phyloP scores from a whole-genome alignment of 495 filamentous ascomycete genomes.

The Penicillium roqueforti region DNA sequence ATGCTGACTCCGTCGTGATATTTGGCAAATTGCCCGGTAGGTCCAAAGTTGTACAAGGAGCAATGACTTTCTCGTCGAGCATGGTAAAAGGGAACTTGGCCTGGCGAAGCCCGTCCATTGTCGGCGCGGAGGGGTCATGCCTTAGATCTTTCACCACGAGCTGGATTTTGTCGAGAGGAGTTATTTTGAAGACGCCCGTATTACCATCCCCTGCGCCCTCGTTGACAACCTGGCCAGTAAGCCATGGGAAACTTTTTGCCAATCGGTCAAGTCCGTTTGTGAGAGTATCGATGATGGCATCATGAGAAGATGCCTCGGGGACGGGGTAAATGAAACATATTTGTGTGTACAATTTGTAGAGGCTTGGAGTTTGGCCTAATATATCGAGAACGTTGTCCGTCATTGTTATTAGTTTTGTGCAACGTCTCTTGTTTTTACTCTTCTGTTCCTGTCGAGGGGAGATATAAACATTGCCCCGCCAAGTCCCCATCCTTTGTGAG shows the following conservation, averaged over 20 bases:
- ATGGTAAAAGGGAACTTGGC: constrained; percentile 48
- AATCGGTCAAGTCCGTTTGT: constrained; percentile 35
- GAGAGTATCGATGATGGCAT: constrained; percentile 30
- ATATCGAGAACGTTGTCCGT: constrained; percentile 11
- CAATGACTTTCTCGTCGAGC: constrained; percentile 48
- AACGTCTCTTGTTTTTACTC: no score
- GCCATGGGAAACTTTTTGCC: constrained; percentile 46
- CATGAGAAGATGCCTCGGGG: constrained; percentile 20
- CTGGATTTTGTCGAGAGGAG: constrained; percentile 27
- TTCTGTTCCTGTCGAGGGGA: background rate
- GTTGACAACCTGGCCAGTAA: constrained; percentile 50
- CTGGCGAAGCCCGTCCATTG: constrained; percentile 36
- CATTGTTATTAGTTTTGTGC: no score
- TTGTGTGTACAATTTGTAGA: constrained; percentile 41
- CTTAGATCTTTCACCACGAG: constrained; percentile 44
- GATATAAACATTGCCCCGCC: background rate
- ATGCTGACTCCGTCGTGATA: constrained; percentile 22
- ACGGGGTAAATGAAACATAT: constrained; percentile 37
- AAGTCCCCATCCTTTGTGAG: background rate
- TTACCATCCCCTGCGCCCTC: constrained; percentile 31
- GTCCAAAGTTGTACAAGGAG: constrained; percentile 45
- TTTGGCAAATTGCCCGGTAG: constrained; percentile 9
- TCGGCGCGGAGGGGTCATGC: constrained; percentile 32
- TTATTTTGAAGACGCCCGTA: constrained; percentile 43
- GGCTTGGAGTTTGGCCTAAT: constrained; percentile 12